A percentile compares a stretch with the other conserved stretches of the same genome.
Conservation (phyloP, 2,329 filamentous ascomycete species). For the Colletotrichum sojae region DNA sequence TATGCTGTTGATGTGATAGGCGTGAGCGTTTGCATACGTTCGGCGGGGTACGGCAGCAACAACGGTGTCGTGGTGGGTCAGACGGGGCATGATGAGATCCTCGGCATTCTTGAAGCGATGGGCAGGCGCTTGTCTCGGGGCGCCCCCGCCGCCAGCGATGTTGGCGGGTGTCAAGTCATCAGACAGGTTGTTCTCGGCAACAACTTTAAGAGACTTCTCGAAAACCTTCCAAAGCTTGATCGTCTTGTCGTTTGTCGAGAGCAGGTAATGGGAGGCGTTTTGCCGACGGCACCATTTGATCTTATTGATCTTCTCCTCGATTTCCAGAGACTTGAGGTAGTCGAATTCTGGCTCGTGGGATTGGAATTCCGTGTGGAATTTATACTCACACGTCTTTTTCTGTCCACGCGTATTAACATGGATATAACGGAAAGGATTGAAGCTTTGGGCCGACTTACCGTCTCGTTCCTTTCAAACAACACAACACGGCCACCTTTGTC, state of each 20-base stretch:
- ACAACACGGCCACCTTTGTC: slow-evolving; percentile 91
- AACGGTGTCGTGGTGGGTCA: slow-evolving; percentile 98
- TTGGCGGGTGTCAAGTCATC: slow-evolving; percentile 88
- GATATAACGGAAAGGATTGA: background rate
- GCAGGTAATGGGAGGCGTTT: slow-evolving; percentile 97
- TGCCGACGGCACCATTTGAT: slow-evolving; percentile 99
- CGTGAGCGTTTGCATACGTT: slow-evolving; percentile 98
- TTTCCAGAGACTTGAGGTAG: slow-evolving; percentile 98
- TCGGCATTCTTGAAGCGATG: slow-evolving; percentile 83
- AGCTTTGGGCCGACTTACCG: slow-evolving; percentile 71
- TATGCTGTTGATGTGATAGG: slow-evolving; percentile 99
- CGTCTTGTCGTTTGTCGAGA: slow-evolving; percentile 99
- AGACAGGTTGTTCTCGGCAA: slow-evolving; percentile 98
- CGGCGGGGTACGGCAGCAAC: slow-evolving; percentile 95
- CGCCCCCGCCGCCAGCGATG: slow-evolving; percentile 82
- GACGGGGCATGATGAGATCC: slow-evolving; percentile 91
- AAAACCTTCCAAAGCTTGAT: slow-evolving; percentile 99
- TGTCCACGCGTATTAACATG: slow-evolving; percentile 59
- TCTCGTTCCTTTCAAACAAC: slow-evolving; percentile 94
- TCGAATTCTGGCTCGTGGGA: slow-evolving; percentile 99
- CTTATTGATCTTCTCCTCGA: slow-evolving; percentile 99
- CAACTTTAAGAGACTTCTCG: slow-evolving; percentile 98
- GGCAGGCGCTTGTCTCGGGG: slow-evolving; percentile 79
- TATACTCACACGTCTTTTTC: slow-evolving; percentile 99
- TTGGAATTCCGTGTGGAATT: slow-evolving; percentile 99